Evolutionary conservation across 768 basidiomycete genomes (phyloP).

Genomic region (Coprinopsis sp.): DNA sequence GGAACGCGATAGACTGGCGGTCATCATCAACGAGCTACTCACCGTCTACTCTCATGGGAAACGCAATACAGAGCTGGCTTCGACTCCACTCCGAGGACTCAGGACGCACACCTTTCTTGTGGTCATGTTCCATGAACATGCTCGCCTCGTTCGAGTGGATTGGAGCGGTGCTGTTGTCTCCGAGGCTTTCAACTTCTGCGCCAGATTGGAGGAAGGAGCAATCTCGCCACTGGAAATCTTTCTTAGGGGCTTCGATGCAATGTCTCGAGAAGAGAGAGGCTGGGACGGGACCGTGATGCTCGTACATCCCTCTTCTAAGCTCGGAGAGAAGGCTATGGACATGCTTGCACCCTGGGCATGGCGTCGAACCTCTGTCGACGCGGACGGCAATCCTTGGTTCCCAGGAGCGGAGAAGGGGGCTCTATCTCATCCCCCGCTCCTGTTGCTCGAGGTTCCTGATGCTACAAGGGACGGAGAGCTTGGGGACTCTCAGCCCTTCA

Average conservation of each 20-base stretch:
- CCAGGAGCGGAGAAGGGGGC: no score
- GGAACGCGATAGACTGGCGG: background rate
- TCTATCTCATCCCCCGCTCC: no score
- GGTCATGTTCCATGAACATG: background rate
- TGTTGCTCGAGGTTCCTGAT: no score
- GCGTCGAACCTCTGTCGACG: no score
- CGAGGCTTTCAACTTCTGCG: background rate
- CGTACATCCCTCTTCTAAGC: background rate
- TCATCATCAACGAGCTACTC: background rate
- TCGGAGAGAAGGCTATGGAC: background rate
- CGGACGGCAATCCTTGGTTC: no score
- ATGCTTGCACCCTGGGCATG: background rate
- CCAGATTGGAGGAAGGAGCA: background rate
- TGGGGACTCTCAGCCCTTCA: no score
- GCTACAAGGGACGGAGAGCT: no score
- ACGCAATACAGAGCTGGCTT: background rate
- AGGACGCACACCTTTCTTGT: background rate
- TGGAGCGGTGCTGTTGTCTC: background rate
- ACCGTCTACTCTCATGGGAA: background rate
- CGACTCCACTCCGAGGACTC: background rate
- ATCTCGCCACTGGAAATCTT: background rate
- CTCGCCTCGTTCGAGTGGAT: background rate
- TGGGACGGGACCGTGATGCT: background rate
- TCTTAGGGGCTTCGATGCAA: background rate
- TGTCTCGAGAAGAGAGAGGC: background rate